These are phyloP conservation scores for Umbellularia californica DNA, from an alignment of 164 flowering plant genomes.

Conservation along the genomic window DNA sequence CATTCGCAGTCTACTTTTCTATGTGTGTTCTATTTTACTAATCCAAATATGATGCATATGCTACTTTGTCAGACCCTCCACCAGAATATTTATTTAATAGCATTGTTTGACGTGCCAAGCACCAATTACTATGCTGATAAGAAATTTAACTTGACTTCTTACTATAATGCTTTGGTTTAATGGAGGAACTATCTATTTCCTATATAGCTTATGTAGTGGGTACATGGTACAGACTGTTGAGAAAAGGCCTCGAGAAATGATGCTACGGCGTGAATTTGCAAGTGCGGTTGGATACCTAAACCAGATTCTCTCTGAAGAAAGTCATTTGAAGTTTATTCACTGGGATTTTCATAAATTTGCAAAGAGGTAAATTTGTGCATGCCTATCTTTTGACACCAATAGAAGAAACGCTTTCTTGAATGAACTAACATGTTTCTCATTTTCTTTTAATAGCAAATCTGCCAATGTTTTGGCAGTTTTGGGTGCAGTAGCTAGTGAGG, in stretches of 20 bases:
- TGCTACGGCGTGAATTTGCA: conserved; percentile 93
- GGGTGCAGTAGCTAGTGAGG: conserved; percentile 91
- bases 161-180: no score
- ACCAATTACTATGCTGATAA: no score
- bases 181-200: not conserved
- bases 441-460: conserved; percentile 61
- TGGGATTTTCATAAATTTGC: conserved; percentile 99
- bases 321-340: conserved; percentile 82
- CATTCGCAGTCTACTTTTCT: not conserved
- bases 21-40: not conserved
- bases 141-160: no score
- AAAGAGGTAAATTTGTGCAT: conserved; percentile 46
- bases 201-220: not conserved
- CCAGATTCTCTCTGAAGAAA: conserved; percentile 73
- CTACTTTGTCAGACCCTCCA: no score
- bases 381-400: not conserved
- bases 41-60: no score
- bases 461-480: conserved; percentile 96
- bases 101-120: no score
- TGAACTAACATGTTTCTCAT: conserved; percentile 25
- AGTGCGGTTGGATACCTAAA: conserved; percentile 94
- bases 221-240: conserved; percentile 74
- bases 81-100: no score
- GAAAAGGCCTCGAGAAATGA: conserved; percentile 99
- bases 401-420: not conserved